phyloP scores from a whole-genome alignment of 2,329 filamentous ascomycete species.

The Westerdykella ornata region DNA sequence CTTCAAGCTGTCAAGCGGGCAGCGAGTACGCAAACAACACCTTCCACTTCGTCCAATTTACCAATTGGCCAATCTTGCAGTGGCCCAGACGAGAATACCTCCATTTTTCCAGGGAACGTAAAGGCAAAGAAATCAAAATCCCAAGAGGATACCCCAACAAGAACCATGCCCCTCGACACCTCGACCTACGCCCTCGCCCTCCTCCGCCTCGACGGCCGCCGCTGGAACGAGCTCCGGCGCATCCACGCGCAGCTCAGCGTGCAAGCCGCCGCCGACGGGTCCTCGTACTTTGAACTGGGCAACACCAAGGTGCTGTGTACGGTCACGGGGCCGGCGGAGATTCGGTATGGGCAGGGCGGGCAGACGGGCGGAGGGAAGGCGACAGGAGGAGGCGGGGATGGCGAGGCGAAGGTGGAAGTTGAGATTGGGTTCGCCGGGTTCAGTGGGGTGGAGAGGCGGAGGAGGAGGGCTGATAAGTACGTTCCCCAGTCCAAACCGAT shows the following conservation, averaged over 20 bases:
- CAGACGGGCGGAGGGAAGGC: conserved; percentile 37
- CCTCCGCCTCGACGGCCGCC: conserved; percentile 60
- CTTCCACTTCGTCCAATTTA: not conserved
- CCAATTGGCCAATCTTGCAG: not conserved
- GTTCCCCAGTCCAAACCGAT: conserved; percentile 25
- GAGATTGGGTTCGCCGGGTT: conserved; percentile 84
- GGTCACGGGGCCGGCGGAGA: conserved; percentile 75
- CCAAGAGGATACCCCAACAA: conserved; percentile 3
- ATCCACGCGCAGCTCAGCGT: conserved; percentile 85
- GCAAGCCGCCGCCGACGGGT: conserved; percentile 87
- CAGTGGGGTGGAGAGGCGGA: conserved; percentile 77
- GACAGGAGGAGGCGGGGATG: conserved; percentile 42
- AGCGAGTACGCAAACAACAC: not conserved
- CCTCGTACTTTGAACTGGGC: conserved; percentile 90
- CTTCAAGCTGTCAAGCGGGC: not conserved
- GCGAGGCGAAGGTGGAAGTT: conserved; percentile 64
- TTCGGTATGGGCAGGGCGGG: no score
- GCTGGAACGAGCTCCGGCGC: conserved; percentile 94
- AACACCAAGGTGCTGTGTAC: conserved; percentile 97
- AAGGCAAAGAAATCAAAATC: not conserved
- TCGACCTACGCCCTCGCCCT: conserved; percentile 85
- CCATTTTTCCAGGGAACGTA: not conserved
- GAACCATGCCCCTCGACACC: conserved; percentile 95
- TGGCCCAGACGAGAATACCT: not conserved
- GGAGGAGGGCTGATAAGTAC: conserved; percentile 71